These are phyloP conservation scores for Babesia ovis DNA, from an alignment of 169 alveolate genomes.

Conservation along the genomic window DNA sequence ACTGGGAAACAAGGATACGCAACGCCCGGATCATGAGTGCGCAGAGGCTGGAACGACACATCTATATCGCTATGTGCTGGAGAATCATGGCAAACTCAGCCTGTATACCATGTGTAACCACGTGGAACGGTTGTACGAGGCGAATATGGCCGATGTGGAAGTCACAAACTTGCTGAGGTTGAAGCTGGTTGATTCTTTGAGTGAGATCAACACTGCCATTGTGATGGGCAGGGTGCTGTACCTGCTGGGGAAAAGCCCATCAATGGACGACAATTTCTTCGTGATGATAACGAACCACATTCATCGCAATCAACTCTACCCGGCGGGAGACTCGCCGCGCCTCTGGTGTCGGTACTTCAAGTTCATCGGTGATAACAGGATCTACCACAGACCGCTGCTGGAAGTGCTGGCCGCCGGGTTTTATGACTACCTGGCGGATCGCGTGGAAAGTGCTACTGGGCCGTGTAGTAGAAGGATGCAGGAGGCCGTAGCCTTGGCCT, in stretches of 20 bases:
- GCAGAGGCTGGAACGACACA: constrained; percentile 15
- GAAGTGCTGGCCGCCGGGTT: constrained; percentile 27
- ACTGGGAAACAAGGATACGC: no score
- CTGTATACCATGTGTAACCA: constrained; percentile 17
- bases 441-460: not conserved
- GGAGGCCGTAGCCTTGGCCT: constrained; percentile 48
- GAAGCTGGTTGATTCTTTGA: constrained; percentile 21
- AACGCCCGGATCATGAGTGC: constrained; percentile 3
- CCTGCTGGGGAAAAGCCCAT: constrained; percentile 29
- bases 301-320: constrained; percentile 36
- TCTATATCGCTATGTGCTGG: constrained; percentile 37
- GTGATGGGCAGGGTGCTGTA: constrained; percentile 43
- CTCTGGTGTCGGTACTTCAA: constrained; percentile 57
- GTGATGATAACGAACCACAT: constrained; percentile 43
- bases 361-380: constrained; percentile 56
- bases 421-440: constrained; percentile 6
- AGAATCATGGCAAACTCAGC: constrained; percentile 30
- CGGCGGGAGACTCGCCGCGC: constrained; percentile 25
- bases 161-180: constrained; percentile 7
- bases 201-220: constrained; percentile 6
- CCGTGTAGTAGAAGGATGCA: constrained; percentile 14
- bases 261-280: constrained; percentile 46
- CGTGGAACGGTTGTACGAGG: constrained; percentile 28
- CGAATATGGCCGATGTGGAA: constrained; percentile 29
- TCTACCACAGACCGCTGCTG: constrained; percentile 42